Conservation (phyloP, 2,329 filamentous ascomycete species). For the Pseudopithomyces maydicus region DNA sequence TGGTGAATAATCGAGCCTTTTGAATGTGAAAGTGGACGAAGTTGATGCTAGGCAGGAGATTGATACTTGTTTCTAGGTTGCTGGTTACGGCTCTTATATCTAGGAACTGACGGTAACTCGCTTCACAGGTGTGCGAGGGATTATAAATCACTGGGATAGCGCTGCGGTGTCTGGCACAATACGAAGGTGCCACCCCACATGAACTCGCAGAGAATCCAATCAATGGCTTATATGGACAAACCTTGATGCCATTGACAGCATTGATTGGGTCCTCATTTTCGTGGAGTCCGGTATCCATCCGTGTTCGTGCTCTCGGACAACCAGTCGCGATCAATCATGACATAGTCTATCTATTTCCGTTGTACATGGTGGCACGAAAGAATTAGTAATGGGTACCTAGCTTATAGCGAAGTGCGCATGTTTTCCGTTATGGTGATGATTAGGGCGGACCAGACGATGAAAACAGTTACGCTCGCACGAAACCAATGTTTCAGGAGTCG, state of each 20-base stretch:
- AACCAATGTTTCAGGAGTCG: too few relatives aligned
- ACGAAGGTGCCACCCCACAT: too few relatives aligned
- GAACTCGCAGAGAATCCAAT: too few relatives aligned
- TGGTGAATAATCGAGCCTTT: background rate
- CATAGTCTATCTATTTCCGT: too few relatives aligned
- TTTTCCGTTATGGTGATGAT: background rate
- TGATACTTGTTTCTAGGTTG: background rate
- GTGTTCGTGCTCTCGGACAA: too few relatives aligned
- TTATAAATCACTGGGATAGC: background rate
- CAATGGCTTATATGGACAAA: too few relatives aligned
- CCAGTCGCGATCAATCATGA: too few relatives aligned
- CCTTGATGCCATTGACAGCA: too few relatives aligned
- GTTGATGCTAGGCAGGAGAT: background rate
- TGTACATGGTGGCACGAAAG: background rate
- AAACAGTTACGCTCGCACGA: background rate
- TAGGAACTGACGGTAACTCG: too few relatives aligned
- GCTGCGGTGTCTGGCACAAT: too few relatives aligned
- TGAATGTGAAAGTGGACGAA: background rate
- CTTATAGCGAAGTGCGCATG: background rate
- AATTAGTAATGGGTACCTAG: background rate
- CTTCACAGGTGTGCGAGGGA: background rate
- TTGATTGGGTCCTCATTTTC: too few relatives aligned
- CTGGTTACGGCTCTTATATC: background rate
- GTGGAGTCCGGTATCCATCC: too few relatives aligned
- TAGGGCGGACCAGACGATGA: background rate